These are phyloP conservation scores for Sclerotinia borealis DNA, from an alignment of 2,329 filamentous ascomycete species.

Conservation along the genomic window DNA sequence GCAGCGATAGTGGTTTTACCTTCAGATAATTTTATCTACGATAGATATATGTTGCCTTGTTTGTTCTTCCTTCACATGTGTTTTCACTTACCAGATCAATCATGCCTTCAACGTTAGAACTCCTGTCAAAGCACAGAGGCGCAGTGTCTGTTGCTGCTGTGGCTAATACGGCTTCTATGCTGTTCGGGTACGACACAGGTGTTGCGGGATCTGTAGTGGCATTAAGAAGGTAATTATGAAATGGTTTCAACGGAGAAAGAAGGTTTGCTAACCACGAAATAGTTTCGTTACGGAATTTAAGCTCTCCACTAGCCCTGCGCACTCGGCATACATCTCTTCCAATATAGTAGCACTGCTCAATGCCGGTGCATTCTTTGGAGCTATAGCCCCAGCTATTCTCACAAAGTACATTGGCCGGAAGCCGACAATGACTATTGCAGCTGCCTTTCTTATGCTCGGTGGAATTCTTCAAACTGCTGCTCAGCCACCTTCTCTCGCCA, in stretches of 20 bases:
- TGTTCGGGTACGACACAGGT: slow-evolving; percentile 26
- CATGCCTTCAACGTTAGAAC: slow-evolving; percentile 6
- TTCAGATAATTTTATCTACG: background rate
- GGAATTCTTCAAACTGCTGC: slow-evolving; percentile 19
- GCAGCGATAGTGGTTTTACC: background rate
- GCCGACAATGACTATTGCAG: slow-evolving; percentile 40
- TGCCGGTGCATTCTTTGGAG: slow-evolving; percentile 46
- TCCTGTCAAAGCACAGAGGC: slow-evolving; percentile 16
- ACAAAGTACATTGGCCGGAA: slow-evolving; percentile 41
- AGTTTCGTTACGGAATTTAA: slow-evolving; percentile 8
- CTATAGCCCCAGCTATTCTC: slow-evolving; percentile 42
- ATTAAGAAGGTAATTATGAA: slow-evolving; percentile 14
- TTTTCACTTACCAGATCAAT: background rate
- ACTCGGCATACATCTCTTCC: slow-evolving; percentile 16
- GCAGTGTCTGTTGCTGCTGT: slow-evolving; percentile 18
- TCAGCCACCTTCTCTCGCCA: slow-evolving; percentile 13
- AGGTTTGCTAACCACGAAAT: background rate
- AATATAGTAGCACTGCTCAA: slow-evolving; percentile 46
- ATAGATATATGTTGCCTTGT: background rate
- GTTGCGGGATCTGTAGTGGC: slow-evolving; percentile 22
- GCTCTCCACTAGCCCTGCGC: slow-evolving; percentile 13
- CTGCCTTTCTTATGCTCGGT: slow-evolving; percentile 35
- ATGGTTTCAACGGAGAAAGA: background rate
- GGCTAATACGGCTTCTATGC: slow-evolving; percentile 21
- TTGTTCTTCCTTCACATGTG: background rate